Conservation (phyloP, 768 basidiomycete species). For the Termitomyces sp. region DNA sequence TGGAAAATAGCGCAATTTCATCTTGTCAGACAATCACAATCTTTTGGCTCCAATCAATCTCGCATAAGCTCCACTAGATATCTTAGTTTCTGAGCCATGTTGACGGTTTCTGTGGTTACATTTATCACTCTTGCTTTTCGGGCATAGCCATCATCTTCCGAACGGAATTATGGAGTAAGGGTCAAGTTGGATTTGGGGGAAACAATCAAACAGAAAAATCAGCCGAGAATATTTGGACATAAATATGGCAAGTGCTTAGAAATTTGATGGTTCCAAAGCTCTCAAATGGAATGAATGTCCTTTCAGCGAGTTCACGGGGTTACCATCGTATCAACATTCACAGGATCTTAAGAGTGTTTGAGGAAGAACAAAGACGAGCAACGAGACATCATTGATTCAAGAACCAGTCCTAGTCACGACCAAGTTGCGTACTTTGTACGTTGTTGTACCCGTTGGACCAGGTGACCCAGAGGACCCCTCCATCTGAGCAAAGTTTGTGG, state of each 20-base stretch:
- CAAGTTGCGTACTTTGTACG: slow-evolving; percentile 36
- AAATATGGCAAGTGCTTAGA: not conserved
- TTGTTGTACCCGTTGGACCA: slow-evolving; percentile 34
- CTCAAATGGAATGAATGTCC: not conserved
- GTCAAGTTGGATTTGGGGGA: not conserved
- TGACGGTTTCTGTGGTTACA: too few relatives aligned
- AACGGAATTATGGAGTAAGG: too few relatives aligned
- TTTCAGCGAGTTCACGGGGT: not conserved
- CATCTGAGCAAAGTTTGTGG: slow-evolving; percentile 24
- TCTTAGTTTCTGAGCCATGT: too few relatives aligned
- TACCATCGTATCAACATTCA: not conserved
- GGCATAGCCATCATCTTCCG: too few relatives aligned
- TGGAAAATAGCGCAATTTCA: not conserved
- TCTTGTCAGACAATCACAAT: too few relatives aligned
- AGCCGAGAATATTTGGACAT: not conserved
- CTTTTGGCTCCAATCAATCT: not conserved
- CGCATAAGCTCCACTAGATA: not conserved
- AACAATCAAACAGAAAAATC: not conserved
- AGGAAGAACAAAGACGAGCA: not conserved
- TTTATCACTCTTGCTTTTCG: too few relatives aligned
- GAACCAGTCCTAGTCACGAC: slow-evolving; percentile 29
- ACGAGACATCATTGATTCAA: slow-evolving; percentile 8
- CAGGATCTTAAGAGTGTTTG: not conserved
- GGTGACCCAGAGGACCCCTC: slow-evolving; percentile 40
- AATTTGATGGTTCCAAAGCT: not conserved